Base-by-base conservation (phyloP, 2,329 filamentous ascomycete genomes). In the Epichloe hybrida region DNA sequence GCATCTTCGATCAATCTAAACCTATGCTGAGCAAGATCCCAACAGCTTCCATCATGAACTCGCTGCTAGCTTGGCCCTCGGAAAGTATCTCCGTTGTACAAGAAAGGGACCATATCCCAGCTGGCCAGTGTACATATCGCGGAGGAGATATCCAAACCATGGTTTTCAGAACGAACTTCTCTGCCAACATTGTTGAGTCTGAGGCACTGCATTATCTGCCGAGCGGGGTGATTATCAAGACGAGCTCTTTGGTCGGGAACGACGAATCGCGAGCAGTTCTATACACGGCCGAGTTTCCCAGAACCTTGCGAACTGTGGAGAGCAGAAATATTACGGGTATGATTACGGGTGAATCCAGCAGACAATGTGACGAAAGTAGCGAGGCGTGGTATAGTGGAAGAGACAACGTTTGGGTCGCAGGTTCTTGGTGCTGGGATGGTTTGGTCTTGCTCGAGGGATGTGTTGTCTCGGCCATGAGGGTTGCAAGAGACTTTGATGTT, bases 371-470 rank as follows among this genome's bases (percentile, higher is more conserved):
- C 21, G 15, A 13, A 21, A 23, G 6, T 27, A 39, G 39, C 7
- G 46, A 46, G 8, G 37, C 15, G n/a, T 81, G 77, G 76, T 67
- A 61, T 7, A 81, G 77, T 52, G 77, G 77, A 0, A 65, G 77
- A 47, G 68, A 70, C 7, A 69, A 72, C 40, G 72, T 82, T 0
- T 81, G 72, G 69, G 57, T 81, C 12, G 68, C 71, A 1, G 79
- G 79, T 5, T 75, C 76, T 0, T 82, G 78, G 79, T 82, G 77
- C 56, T 81, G 78, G 78, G 79, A 82, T 59, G 79, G 79, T 3
- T 77, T 82, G 77, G 77, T 82, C 1, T 56, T 82, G 15, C 61
- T 82, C 3, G 79, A 81, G 59, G 79, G 79, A 1, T 83, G 79
- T 50, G 66, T 81, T 3, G 69, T 77, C 2, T 81, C 77, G 7